phyloP scores from a whole-genome alignment of 1,284 basidiomycete genomes.

The Tilletia setariae region DNA sequence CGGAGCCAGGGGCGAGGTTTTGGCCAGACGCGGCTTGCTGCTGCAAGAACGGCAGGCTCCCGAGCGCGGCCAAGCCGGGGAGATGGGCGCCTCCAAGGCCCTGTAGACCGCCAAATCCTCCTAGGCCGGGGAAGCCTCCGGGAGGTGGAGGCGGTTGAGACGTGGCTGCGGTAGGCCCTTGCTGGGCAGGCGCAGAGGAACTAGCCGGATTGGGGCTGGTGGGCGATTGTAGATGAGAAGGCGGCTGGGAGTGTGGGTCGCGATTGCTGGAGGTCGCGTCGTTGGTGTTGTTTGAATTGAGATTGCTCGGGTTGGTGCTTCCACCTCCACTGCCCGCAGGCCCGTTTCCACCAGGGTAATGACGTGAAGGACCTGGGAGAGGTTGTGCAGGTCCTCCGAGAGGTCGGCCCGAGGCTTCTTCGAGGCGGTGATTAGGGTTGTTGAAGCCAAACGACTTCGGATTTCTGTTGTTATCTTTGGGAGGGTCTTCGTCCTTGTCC shows the following conservation, averaged over 20 bases:
- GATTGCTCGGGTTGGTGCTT: conserved; percentile 17
- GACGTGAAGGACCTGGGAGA: neutral
- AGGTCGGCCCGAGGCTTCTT: conserved; percentile 6
- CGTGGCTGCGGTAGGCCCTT: conserved; percentile 5
- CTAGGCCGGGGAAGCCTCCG: conserved; percentile 6
- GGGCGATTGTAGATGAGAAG: neutral
- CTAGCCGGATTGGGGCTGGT: neutral
- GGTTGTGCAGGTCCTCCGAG: conserved; percentile 14
- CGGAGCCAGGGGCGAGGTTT: neutral
- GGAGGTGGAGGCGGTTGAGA: neutral
- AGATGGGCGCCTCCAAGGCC: neutral
- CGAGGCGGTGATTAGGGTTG: conserved; percentile 15
- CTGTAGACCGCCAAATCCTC: conserved; percentile 1
- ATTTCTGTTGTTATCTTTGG: conserved; percentile 22
- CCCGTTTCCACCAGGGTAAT: conserved; percentile 1
- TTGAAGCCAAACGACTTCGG: conserved; percentile 13
- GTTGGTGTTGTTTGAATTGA: neutral
- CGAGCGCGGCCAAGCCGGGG: conserved; percentile 5
- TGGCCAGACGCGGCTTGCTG: neutral
- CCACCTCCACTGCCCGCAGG: neutral
- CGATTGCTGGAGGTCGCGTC: neutral
- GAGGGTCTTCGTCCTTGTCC: conserved; percentile 34
- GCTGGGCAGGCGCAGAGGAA: neutral
- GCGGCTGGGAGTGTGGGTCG: neutral
- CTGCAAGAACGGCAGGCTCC: conserved; percentile 1